phyloP scores from a whole-genome alignment of 345 rosid genomes.

The Arabidopsis suecica region DNA sequence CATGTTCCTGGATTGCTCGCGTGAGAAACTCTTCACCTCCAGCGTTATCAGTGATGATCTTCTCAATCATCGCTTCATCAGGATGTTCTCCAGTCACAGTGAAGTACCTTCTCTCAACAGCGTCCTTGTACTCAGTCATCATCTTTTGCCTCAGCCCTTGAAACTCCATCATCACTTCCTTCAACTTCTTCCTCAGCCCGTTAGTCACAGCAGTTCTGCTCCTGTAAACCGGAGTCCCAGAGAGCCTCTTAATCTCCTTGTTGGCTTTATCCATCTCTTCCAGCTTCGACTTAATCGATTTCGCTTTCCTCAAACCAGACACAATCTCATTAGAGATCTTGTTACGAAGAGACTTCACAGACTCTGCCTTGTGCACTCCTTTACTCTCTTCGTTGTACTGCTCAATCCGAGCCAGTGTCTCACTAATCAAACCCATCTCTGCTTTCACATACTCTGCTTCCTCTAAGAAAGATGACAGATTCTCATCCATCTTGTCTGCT shows the following conservation, averaged over 20 bases:
- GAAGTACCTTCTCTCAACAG: conserved; percentile 86
- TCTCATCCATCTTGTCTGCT: conserved; percentile 58
- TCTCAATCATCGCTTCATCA: conserved; percentile 81
- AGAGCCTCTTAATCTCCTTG: conserved; percentile 75
- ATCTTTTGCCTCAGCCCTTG: conserved; percentile 86
- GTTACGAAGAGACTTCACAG: conserved; percentile 64
- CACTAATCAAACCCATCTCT: conserved; percentile 76
- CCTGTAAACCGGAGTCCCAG: conserved; percentile 80
- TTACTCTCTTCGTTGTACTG: conserved; percentile 81
- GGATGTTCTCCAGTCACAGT: conserved; percentile 93
- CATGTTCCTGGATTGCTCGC: conserved; percentile 84
- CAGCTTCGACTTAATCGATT: conserved; percentile 62
- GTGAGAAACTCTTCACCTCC: conserved; percentile 81
- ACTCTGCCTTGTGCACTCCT: conserved; percentile 76
- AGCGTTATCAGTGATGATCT: conserved; percentile 67
- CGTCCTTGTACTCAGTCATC: conserved; percentile 92
- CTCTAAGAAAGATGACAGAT: conserved; percentile 77
- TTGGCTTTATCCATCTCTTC: conserved; percentile 92
- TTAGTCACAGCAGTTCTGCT: conserved; percentile 82
- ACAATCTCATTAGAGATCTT: conserved; percentile 76
- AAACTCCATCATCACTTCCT: conserved; percentile 95
- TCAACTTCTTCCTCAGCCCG: conserved; percentile 78
- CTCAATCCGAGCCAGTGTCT: conserved; percentile 63
- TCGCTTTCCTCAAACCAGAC: conserved; percentile 67
- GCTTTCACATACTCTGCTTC: conserved; percentile 92